Conservation (phyloP, 441 rosid genomes). For the Daphne laureola region DNA sequence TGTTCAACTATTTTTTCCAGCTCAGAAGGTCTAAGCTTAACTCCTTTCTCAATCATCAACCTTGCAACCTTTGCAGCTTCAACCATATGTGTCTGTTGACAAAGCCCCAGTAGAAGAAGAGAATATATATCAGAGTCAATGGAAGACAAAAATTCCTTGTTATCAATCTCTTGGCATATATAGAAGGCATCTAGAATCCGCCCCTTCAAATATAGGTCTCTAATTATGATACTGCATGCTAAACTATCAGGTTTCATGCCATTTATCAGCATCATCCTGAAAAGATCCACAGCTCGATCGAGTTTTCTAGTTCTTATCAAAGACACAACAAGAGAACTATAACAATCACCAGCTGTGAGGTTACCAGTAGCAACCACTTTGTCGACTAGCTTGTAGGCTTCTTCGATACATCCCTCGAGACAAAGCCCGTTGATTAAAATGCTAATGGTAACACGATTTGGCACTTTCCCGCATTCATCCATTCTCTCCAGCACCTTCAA, state of each 20-base stretch:
- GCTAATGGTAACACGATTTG: conserved; percentile 61
- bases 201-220: conserved; percentile 42
- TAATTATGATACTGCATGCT: conserved; percentile 58
- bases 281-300: conserved; percentile 52
- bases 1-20: conserved; percentile 30
- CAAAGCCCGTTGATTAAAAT: conserved; percentile 52
- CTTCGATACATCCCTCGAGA: conserved; percentile 33
- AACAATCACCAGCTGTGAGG: conserved; percentile 54
- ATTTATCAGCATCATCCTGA: conserved; percentile 35
- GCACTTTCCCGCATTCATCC: conserved; percentile 46
- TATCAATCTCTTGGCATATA: conserved; percentile 43
- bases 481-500: conserved; percentile 60
- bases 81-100: conserved; percentile 27
- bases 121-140: conserved; percentile 58
- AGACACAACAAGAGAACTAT: conserved; percentile 49
- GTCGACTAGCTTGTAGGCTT: conserved; percentile 48
- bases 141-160: conserved; percentile 27
- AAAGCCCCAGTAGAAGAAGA: conserved; percentile 47
- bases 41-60: conserved; percentile 43
- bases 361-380: conserved; percentile 39
- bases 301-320: conserved; percentile 37
- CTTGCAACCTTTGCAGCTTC: conserved; percentile 65
- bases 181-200: conserved; percentile 49
- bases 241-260: conserved; percentile 58
- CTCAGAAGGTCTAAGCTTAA: conserved; percentile 29